Evolutionary conservation across 2,329 filamentous ascomycete species (phyloP), one percentile per base, ranked within the genome.

Genomic region (Aspergillus fijiensis): DNA sequence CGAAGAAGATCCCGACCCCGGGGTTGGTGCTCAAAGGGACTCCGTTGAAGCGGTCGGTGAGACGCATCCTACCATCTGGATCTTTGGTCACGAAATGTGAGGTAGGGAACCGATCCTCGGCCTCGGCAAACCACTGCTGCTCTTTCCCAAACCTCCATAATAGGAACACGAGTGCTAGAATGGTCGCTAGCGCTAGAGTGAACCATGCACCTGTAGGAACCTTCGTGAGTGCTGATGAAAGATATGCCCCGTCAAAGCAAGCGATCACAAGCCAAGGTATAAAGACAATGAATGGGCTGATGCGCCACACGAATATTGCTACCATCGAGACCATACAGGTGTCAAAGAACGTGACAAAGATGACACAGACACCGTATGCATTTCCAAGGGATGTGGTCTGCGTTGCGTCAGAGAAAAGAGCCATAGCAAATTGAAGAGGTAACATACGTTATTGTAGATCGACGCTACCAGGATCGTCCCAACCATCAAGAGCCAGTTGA

Each of bases 101-200:
- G 80, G 78, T 39, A 79, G 76, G 5, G 76, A 81, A 4, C 81
- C 80, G 49, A 80, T 91, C 88, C 58, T 82, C 79, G 0, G 82
- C 81, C 75, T 93, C 89, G 2, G 89, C 86, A 6, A 76, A 77
- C 89, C 90, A 93, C 70, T 93, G 90, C 61, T 86, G 83, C 69
- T 92, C 89, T 72, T 93, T 92, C 16, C 90, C 90, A 67, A 87
- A 93, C 33, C 90, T 84, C 90, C 90, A 93, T 11, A 92, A 81
- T 2, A 91, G 80, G 69, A 93, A 89, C 49, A 92, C 74, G 49
- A 75, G 77, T 0, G 87, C 83, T 2, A 93, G 81, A 9, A 89
- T 76, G 3, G 80, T 78, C 0, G 89, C 82, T 5, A 93, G 79
- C 0, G 86, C 79, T 1, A 92, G 77, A 0, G 90, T 92, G 69